Base-by-base conservation (phyloP, 176 grass and related monocot species). In the Juncus inflexus region DNA sequence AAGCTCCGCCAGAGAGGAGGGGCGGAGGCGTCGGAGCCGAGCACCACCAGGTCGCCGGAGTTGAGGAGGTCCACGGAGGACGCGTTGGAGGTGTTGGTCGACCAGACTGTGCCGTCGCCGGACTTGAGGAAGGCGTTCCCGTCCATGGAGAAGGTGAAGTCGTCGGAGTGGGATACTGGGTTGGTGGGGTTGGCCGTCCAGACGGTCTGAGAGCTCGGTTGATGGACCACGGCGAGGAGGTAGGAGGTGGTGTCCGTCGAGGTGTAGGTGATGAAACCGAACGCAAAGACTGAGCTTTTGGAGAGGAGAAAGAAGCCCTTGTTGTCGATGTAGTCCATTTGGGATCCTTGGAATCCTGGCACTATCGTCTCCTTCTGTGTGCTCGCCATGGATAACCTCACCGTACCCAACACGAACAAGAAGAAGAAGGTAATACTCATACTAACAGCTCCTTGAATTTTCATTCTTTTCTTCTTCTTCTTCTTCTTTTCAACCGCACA, bases 291-390 rank as follows among this genome's bases (percentile, higher is more conserved):
- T 39, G 79, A 86, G 9, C 40, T 74, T 67, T 89, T 96, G 12
- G 87, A 96, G 15, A 88, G 49, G 57, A 96, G 82, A 72, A 91
- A 86, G 37, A 86, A 62, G 15, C 91, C 92, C 58, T 7, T 3
- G 40, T 89, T 91, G 70, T 96, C 92, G 70, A 96, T 83, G 67
- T 81, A 96, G 4, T 75, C 45, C 92, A 96, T 96, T 79, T 91
- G 61, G 2, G 87, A 83, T 50, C 63, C 82, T 52, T 13, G 54
- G 52, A 89, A 91, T 3, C 82, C 79, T 55, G 79, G 92, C 12
- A 4, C 3, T 43, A 91, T 75, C 60, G 78, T 70, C 2, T 74
- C 37, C 37, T 73, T 83, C 72, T 81, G 84, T 53, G 38, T 81
- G 74, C 92, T 86, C 45, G 79, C 65, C 9, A 47, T 47, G 9